Conservation (phyloP, 306 rosid genomes). For the Carpinus fangiana region DNA sequence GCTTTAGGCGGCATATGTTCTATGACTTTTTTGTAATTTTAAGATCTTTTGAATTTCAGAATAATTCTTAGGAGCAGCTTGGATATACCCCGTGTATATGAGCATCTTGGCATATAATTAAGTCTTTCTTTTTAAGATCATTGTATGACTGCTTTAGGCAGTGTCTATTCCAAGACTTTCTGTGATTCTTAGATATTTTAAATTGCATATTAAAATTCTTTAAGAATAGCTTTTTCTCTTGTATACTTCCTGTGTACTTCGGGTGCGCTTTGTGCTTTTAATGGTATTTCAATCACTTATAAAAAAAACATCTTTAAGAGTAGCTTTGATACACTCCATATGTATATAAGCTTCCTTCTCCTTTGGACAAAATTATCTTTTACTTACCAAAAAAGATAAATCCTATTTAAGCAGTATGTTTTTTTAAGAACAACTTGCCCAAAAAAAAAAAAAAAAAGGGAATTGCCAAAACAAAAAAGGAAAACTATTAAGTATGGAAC, state of each 20-base stretch:
- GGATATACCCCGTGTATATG: background rate
- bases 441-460: background rate
- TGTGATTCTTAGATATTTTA: background rate
- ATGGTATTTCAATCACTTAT: too few species aligned
- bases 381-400: background rate
- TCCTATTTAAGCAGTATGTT: background rate
- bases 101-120: background rate
- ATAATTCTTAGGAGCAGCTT: too few species aligned
- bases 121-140: background rate
- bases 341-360: background rate
- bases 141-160: background rate
- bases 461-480: background rate
- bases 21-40: too few species aligned
- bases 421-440: background rate
- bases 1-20: too few species aligned
- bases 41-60: too few species aligned
- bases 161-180: background rate
- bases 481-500: background rate
- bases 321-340: background rate
- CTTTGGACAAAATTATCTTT: background rate
- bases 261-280: too few species aligned
- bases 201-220: background rate
- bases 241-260: background rate
- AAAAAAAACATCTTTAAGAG: background rate
- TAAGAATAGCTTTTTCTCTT: background rate